These are phyloP conservation scores for Aspergillus sp. DNA, from an alignment of 2,329 filamentous ascomycete genomes.

Conservation along the genomic window DNA sequence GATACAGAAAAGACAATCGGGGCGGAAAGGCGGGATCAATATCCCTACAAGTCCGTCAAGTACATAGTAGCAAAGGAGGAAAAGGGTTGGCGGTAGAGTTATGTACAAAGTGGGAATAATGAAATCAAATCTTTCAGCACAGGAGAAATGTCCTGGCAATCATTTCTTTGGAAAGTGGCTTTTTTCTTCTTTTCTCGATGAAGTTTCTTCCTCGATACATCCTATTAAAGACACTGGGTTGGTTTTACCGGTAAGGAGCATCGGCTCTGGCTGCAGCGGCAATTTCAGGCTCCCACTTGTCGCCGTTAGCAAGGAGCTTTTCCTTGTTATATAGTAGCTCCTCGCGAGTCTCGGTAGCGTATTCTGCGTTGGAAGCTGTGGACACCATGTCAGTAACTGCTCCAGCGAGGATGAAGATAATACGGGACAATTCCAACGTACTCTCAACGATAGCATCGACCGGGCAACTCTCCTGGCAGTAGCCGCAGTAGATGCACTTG, in stretches of 20 bases:
- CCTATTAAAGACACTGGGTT: conserved; percentile 6
- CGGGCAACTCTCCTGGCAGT: conserved; percentile 98
- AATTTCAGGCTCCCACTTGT: conserved; percentile 97
- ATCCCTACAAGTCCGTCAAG: conserved; percentile 28
- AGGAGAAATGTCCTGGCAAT: conserved; percentile 13
- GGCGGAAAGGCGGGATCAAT: conserved; percentile 8
- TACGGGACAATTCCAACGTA: conserved; percentile 36
- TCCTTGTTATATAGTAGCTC: conserved; percentile 98
- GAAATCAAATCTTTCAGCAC: conserved; percentile 1
- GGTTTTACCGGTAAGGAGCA: conserved; percentile 76
- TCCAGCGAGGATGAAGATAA: conserved; percentile 18
- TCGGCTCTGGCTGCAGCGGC: conserved; percentile 90
- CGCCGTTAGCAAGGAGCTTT: conserved; percentile 83
- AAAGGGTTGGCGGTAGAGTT: conserved; percentile 18
- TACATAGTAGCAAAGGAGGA: conserved; percentile 31
- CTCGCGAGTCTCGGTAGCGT: conserved; percentile 77
- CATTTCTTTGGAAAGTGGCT: conserved; percentile 5
- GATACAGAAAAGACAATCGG: conserved; percentile 23
- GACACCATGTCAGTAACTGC: conserved; percentile 7
- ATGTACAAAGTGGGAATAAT: conserved; percentile 32
- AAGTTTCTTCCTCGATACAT: conserved; percentile 8
- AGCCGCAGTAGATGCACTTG: conserved; percentile 99
- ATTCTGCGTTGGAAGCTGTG: conserved; percentile 68
- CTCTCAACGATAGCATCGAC: conserved; percentile 89
- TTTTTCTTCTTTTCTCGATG: background rate